phyloP scores from a whole-genome alignment of 2,329 filamentous ascomycete species.

The Ascochyta fabae region DNA sequence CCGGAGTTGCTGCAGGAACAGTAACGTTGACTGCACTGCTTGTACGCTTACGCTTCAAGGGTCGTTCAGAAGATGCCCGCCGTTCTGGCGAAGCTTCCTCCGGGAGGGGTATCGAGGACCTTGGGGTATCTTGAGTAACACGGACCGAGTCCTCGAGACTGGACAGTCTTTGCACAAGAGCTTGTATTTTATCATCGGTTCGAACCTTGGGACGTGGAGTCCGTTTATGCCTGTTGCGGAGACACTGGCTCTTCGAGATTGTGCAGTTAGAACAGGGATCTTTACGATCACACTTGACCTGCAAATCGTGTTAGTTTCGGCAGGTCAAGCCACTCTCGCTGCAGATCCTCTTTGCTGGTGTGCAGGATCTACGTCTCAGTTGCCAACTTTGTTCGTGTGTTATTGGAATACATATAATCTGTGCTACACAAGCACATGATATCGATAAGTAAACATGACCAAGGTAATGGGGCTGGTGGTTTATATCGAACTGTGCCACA shows the following conservation, averaged over 20 bases:
- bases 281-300: constrained; percentile 47
- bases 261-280: constrained; percentile 43
- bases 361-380: neutral
- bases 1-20: constrained; percentile 19
- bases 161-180: constrained; percentile 36
- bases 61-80: constrained; percentile 19
- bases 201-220: constrained; percentile 32
- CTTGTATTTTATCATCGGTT: constrained; percentile 42
- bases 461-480: neutral
- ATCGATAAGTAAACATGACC: neutral
- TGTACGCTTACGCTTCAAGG: constrained; percentile 30
- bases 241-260: constrained; percentile 33
- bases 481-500: constrained; percentile 5
- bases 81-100: constrained; percentile 10
- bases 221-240: constrained; percentile 42
- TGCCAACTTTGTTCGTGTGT: neutral
- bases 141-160: constrained; percentile 35
- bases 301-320: constrained; percentile 1
- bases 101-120: neutral
- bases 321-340: neutral
- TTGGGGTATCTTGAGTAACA: constrained; percentile 17
- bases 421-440: neutral
- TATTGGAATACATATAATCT: neutral
- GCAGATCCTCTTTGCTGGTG: neutral
- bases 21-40: constrained; percentile 20